These are phyloP conservation scores for Alternaria longipes DNA, from an alignment of 2,329 filamentous ascomycete genomes.

Conservation along the genomic window DNA sequence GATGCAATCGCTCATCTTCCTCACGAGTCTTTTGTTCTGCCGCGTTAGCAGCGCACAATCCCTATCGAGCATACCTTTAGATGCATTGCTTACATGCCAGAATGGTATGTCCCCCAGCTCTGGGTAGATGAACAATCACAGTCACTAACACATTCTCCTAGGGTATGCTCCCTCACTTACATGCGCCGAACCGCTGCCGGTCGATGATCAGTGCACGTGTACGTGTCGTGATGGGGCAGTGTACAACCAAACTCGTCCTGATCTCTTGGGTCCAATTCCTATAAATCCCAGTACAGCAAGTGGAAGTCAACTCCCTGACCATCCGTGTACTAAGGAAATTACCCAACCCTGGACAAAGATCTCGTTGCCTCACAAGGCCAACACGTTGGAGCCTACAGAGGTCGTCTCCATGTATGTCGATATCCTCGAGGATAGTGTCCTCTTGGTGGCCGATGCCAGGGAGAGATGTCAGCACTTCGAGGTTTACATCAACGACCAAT, in stretches of 20 bases:
- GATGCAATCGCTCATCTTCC: neutral
- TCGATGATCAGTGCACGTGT: neutral
- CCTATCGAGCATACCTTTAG: neutral
- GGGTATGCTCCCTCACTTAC: neutral
- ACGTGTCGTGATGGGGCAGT: neutral
- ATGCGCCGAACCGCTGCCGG: neutral
- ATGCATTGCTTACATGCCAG: neutral
- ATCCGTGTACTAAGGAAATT: neutral
- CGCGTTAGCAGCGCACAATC: neutral
- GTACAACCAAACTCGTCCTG: neutral
- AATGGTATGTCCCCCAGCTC: neutral
- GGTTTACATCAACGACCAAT: neutral
- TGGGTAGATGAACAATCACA: neutral
- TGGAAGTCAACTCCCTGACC: too few species aligned
- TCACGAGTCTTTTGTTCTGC: neutral
- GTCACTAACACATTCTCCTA: neutral
- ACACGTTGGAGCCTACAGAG: neutral
- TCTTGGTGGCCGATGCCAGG: neutral
- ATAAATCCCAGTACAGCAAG: neutral
- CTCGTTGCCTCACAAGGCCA: accelerated
- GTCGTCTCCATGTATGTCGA: neutral
- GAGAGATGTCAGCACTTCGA: neutral
- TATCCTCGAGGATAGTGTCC: neutral
- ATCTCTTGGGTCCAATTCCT: neutral
- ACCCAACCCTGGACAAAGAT: neutral